Evolutionary conservation across 2,329 filamentous ascomycete species (phyloP).

Genomic region (Ilyonectria robusta): DNA sequence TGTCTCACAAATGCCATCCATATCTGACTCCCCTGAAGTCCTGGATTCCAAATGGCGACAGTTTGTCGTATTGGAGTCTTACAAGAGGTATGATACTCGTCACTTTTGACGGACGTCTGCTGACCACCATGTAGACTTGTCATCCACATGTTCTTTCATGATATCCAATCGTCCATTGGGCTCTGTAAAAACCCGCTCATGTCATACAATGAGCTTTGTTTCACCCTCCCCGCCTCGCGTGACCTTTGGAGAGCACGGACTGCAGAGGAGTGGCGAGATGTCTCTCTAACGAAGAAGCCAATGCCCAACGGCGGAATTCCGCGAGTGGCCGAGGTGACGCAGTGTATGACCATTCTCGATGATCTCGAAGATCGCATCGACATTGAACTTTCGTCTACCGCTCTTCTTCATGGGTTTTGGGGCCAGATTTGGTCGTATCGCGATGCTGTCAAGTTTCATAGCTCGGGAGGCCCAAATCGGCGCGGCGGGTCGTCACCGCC

Average conservation of each 20-base stretch:
- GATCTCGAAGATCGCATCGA: conserved; percentile 39
- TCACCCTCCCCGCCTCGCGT: conserved; percentile 38
- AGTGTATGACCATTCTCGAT: conserved; percentile 33
- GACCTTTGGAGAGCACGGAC: conserved; percentile 42
- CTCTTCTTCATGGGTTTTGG: conserved; percentile 42
- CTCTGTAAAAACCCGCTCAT: conserved; percentile 40
- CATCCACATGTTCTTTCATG: conserved; percentile 43
- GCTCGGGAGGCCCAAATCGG: conserved; percentile 19
- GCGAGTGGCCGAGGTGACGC: conserved; percentile 38
- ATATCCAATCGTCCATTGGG: conserved; percentile 42
- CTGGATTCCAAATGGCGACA: conserved; percentile 43
- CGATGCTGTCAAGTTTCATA: conserved; percentile 34
- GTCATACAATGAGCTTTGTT: conserved; percentile 42
- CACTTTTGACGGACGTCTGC: conserved; percentile 1
- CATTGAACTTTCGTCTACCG: conserved; percentile 37
- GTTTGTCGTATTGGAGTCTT: conserved; percentile 39
- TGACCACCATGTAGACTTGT: conserved; percentile 38
- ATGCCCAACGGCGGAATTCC: conserved; percentile 29
- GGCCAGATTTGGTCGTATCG: conserved; percentile 45
- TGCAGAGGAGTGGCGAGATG: conserved; percentile 40
- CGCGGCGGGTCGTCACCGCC: conserved; percentile 29
- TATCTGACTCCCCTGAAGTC: conserved; percentile 33
- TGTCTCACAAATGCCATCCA: conserved; percentile 30
- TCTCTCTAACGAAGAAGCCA: conserved; percentile 33
- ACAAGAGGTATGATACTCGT: conserved; percentile 38